Evolutionary conservation across 2,329 filamentous ascomycete species (phyloP).

Genomic region (Calonectria montana): DNA sequence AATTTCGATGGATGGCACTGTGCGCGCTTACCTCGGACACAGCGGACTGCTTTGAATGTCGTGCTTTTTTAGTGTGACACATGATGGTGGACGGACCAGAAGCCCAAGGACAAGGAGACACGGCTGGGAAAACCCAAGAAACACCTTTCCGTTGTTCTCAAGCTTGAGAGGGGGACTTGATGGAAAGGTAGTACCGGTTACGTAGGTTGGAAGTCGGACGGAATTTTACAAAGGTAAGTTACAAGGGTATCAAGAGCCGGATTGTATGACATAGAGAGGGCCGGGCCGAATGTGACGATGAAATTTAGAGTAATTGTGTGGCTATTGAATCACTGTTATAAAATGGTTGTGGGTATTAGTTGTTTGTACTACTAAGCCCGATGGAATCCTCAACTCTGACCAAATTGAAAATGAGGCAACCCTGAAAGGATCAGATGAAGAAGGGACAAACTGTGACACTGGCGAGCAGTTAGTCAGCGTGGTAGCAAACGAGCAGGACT

Average conservation of each 20-base stretch:
- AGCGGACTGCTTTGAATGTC: not conserved
- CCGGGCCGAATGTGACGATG: conserved; percentile 19
- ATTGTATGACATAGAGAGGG: conserved; percentile 1
- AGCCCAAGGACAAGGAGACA: no score
- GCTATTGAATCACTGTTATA: not conserved
- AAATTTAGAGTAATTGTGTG: not conserved
- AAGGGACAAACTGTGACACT: not conserved
- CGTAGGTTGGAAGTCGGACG: not conserved
- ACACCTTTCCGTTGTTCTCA: no score
- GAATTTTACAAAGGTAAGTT: not conserved
- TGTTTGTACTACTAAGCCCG: not conserved
- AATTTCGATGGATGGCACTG: not conserved
- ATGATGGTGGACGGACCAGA: not conserved
- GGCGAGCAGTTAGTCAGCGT: not conserved
- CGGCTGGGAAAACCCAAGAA: not conserved
- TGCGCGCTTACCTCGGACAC: not conserved
- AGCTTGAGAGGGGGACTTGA: no score
- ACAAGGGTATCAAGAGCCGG: conserved; percentile 9
- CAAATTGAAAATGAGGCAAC: not conserved
- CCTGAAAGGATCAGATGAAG: not conserved
- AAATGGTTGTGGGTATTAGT: not conserved
- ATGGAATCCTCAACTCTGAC: not conserved
- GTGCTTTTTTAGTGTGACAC: not conserved
- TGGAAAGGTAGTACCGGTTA: not conserved
- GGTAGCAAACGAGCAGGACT: not conserved